phyloP scores from a whole-genome alignment of 2,329 filamentous ascomycete species.

The Diplodia seriata region DNA sequence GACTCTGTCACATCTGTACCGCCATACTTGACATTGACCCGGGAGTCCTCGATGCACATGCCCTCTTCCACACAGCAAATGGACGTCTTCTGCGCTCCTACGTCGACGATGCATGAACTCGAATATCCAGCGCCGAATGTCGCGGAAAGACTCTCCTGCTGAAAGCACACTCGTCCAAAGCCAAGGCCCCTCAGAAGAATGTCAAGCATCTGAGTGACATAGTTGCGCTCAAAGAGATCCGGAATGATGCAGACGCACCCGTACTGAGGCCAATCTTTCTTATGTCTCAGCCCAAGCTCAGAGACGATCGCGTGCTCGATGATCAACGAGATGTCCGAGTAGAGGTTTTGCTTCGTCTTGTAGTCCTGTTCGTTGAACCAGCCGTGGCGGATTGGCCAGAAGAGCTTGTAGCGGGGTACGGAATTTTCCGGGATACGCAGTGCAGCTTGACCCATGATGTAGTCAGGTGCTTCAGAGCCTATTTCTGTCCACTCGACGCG shows the following conservation, averaged over 20 bases:
- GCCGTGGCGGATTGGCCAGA: constrained; percentile 88
- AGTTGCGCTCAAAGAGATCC: constrained; percentile 93
- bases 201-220: constrained; percentile 83
- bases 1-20: constrained; percentile 92
- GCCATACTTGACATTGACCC: constrained; percentile 93
- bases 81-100: constrained; percentile 96
- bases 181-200: constrained; percentile 89
- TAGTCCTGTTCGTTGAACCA: constrained; percentile 94
- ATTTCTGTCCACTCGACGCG: constrained; percentile 96
- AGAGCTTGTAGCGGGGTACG: constrained; percentile 85
- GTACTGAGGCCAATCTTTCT: constrained; percentile 86
- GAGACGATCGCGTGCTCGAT: constrained; percentile 84
- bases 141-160: constrained; percentile 93
- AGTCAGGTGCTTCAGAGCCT: constrained; percentile 70
- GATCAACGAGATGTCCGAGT: constrained; percentile 85
- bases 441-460: constrained; percentile 82
- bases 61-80: constrained; percentile 97
- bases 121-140: constrained; percentile 96
- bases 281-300: constrained; percentile 79
- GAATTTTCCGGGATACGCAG: constrained; percentile 89
- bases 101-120: constrained; percentile 91
- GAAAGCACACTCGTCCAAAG: constrained; percentile 88
- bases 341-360: constrained; percentile 76
- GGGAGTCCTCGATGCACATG: constrained; percentile 90
- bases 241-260: constrained; percentile 97